A percentile compares a stretch with the other conserved stretches of the same genome.
Evolutionary conservation across 2,329 filamentous ascomycete species (phyloP).

Genomic region (Aspergillus sp.): DNA sequence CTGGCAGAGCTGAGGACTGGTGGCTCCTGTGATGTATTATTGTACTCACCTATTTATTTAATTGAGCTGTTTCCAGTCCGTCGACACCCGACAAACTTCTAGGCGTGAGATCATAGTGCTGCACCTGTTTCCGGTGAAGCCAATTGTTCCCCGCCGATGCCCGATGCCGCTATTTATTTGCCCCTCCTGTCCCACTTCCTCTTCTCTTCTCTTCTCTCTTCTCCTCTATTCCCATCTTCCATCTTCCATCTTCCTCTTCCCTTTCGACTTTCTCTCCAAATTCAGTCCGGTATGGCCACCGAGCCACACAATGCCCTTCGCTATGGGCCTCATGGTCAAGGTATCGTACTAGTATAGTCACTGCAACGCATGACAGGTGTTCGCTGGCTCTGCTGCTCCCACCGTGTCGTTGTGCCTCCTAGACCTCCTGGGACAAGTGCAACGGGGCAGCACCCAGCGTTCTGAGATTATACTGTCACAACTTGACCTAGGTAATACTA

Average conservation of each 20-base stretch:
- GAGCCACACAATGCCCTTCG: conserved; percentile 19
- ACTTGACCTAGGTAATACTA: conserved; percentile 85
- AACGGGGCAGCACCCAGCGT: conserved; percentile 28
- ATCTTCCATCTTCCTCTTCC: background rate
- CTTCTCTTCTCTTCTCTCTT: conserved; percentile 1
- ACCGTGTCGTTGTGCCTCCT: conserved; percentile 2
- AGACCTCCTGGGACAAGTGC: conserved; percentile 15
- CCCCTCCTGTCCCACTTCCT: conserved; percentile 10
- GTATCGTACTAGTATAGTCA: conserved; percentile 35
- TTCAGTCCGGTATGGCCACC: conserved; percentile 22
- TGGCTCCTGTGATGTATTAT: too few relatives aligned
- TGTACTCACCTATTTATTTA: too few relatives aligned
- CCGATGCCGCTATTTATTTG: conserved; percentile 9
- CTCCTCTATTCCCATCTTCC: background rate
- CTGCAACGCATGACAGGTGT: conserved; percentile 38
- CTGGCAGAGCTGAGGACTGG: too few relatives aligned
- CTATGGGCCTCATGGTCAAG: conserved; percentile 33
- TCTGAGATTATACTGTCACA: conserved; percentile 72
- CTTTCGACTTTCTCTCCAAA: conserved; percentile 4
- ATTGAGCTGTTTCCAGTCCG: too few relatives aligned
- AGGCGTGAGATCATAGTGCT: too few relatives aligned
- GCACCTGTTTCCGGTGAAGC: too few relatives aligned
- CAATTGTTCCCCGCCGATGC: conserved; percentile 1
- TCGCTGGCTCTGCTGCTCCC: conserved; percentile 14
- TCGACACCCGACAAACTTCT: too few relatives aligned